A percentile compares a stretch with the other conserved stretches of the same genome.
phyloP scores from a whole-genome alignment of 2,329 filamentous ascomycete species.

The Xylariomycetidae sp. region DNA sequence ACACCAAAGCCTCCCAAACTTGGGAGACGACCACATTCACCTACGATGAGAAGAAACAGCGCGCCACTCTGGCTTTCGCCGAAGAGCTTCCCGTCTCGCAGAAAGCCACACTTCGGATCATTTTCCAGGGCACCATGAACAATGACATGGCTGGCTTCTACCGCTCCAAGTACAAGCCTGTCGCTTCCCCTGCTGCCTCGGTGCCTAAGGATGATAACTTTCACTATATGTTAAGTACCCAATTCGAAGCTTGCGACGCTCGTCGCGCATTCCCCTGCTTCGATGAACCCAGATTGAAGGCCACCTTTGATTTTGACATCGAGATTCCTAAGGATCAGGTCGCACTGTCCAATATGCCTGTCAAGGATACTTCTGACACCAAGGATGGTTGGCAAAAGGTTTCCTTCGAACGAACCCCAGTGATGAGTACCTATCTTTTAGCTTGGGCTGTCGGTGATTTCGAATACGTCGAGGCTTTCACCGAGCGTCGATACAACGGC shows the following conservation, averaged over 20 bases:
- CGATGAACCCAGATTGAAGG: conserved; percentile 95
- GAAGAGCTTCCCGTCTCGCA: conserved; percentile 64
- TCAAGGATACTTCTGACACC: conserved; percentile 61
- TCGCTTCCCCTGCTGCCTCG: conserved; percentile 64
- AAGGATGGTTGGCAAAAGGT: conserved; percentile 67
- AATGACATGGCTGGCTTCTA: conserved; percentile 92
- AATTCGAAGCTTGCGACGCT: conserved; percentile 96
- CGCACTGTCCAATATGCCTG: conserved; percentile 92
- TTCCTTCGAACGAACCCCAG: conserved; percentile 75
- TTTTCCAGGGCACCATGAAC: conserved; percentile 80
- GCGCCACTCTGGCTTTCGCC: conserved; percentile 72
- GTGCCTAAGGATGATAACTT: conserved; percentile 69
- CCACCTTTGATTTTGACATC: conserved; percentile 89
- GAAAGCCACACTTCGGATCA: conserved; percentile 63
- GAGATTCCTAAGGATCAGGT: conserved; percentile 86
- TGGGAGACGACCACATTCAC: conserved; percentile 62
- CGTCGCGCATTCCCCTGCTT: conserved; percentile 95
- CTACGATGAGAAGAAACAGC: conserved; percentile 81
- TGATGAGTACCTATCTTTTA: conserved; percentile 89
- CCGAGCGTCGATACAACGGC: conserved; percentile 84
- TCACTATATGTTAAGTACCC: conserved; percentile 83
- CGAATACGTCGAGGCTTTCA: conserved; percentile 90
- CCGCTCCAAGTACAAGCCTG: conserved; percentile 87
- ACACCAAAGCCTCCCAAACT: conserved; percentile 51
- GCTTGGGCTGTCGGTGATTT: conserved; percentile 97